Evolutionary conservation across 306 rosid species (phyloP).

Genomic region (Acacia crassicarpa): DNA sequence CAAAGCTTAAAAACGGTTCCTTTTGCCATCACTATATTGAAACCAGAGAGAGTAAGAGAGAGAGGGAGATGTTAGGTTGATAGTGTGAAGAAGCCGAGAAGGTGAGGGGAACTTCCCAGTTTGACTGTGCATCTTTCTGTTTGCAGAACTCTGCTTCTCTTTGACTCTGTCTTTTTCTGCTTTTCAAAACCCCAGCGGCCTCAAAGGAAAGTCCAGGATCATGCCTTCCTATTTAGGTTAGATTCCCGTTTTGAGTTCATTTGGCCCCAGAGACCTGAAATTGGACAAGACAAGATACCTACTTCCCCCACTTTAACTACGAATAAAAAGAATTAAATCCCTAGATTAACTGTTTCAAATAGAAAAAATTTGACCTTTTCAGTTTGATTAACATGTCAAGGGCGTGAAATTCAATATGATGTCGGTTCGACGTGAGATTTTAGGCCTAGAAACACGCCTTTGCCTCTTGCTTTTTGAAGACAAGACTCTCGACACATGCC

Average conservation of each 20-base stretch:
- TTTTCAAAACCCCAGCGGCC: background rate
- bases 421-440: background rate
- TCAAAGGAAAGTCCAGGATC: background rate
- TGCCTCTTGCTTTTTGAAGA: background rate
- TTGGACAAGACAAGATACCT: too few species aligned
- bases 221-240: background rate
- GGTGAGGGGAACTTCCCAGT: background rate
- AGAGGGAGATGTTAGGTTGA: too few species aligned
- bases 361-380: too few species aligned
- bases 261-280: too few species aligned
- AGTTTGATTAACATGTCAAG: background rate
- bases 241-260: background rate
- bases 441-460: background rate
- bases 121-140: background rate
- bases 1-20: background rate
- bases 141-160: background rate
- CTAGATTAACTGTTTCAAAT: too few species aligned
- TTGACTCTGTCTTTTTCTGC: background rate
- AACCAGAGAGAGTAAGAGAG: too few species aligned
- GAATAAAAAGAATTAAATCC: too few species aligned
- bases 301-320: too few species aligned
- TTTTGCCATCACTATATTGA: background rate
- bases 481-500: background rate
- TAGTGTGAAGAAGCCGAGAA: background rate
- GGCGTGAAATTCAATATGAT: background rate